A percentile compares a stretch with the other conserved stretches of the same genome.
These are phyloP conservation scores for Geosmithia morbida DNA, from an alignment of 2,329 filamentous ascomycete genomes.

Conservation along the genomic window DNA sequence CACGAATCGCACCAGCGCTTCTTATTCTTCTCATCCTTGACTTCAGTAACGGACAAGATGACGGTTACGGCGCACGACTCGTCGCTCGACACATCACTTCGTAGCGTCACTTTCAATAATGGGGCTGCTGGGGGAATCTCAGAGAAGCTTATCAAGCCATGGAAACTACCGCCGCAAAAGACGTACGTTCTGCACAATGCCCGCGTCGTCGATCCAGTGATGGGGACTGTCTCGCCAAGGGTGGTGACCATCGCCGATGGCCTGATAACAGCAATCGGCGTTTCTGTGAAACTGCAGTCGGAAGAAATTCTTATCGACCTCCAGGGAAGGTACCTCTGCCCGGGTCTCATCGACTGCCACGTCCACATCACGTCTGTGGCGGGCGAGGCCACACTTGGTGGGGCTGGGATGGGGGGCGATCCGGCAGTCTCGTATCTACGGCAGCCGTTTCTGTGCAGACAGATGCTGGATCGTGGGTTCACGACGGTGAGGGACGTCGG, in stretches of 20 bases:
- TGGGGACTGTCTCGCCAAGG: conserved; percentile 14
- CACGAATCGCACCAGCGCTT: not conserved
- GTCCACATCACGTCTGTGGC: conserved; percentile 16
- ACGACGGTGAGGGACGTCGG: conserved; percentile 44
- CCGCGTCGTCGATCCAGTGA: conserved; percentile 24
- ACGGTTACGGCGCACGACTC: not conserved
- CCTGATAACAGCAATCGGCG: conserved; percentile 9
- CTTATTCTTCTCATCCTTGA: not conserved
- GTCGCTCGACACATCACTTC: not conserved
- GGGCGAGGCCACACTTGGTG: conserved; percentile 8
- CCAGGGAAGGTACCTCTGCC: conserved; percentile 15
- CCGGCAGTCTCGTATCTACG: conserved; percentile 18
- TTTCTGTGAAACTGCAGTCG: not conserved
- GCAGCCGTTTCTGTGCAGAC: conserved; percentile 27
- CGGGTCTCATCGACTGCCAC: conserved; percentile 19
- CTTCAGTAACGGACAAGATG: not conserved
- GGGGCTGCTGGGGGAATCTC: not conserved
- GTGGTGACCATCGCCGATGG: conserved; percentile 20
- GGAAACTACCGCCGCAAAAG: conserved; percentile 16
- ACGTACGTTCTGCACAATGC: conserved; percentile 24
- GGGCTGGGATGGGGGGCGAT: conserved; percentile 11
- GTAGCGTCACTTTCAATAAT: not conserved
- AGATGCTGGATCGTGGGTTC: conserved; percentile 42
- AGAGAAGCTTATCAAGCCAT: conserved; percentile 15
- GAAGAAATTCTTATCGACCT: conserved; percentile 7